Conservation (phyloP, 2,329 filamentous ascomycete genomes). For the Calonectria pseudoturangicola region DNA sequence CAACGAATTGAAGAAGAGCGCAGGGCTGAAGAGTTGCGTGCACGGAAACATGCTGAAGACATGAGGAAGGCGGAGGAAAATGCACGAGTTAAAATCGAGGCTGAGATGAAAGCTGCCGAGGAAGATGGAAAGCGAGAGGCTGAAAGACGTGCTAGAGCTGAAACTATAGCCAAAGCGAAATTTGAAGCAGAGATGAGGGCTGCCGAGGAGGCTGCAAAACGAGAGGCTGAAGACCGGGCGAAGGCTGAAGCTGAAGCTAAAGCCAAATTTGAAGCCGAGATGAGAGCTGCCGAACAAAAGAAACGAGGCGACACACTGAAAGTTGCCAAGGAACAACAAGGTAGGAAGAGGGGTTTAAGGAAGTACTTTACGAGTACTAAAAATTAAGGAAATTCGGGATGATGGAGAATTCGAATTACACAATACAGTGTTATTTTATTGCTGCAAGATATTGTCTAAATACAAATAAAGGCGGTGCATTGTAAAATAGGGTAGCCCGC, state of each 20-base stretch:
- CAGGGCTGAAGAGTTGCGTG: constrained; percentile 41
- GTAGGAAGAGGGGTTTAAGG: neutral
- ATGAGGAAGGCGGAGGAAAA: constrained; percentile 61
- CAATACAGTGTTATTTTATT: no score
- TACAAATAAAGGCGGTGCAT: no score
- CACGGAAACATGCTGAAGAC: constrained; percentile 68
- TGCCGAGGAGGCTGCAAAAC: constrained; percentile 67
- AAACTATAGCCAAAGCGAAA: constrained; percentile 68
- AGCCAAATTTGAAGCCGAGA: constrained; percentile 68
- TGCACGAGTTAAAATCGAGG: constrained; percentile 63
- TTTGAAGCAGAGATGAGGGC: constrained; percentile 67
- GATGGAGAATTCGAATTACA: no score
- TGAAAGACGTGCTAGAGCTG: constrained; percentile 66
- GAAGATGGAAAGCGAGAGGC: constrained; percentile 61
- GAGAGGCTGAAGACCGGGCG: constrained; percentile 67
- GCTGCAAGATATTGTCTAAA: no score
- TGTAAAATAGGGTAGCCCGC: no score
- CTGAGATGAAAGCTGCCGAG: constrained; percentile 53
- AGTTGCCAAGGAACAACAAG: neutral
- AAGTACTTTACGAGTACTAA: neutral
- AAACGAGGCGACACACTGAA: no score
- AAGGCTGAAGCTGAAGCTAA: constrained; percentile 66
- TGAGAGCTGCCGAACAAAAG: constrained; percentile 64
- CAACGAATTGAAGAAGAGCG: constrained; percentile 64
- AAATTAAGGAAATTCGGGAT: neutral